Conservation (phyloP, 345 rosid genomes). For the Carallia pectinifolia region DNA sequence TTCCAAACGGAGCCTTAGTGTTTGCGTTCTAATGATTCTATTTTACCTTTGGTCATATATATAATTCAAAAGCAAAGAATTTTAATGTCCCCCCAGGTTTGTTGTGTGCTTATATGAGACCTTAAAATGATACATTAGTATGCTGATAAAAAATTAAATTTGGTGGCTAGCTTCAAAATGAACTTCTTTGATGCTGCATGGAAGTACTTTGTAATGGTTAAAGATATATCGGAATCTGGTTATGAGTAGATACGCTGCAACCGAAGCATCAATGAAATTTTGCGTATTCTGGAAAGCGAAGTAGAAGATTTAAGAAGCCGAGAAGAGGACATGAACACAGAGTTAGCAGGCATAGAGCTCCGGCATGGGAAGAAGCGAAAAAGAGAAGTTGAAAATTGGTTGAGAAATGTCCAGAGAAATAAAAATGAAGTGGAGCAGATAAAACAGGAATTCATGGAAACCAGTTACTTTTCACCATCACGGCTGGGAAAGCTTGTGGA, state of each 20-base stretch:
- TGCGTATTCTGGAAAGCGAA: neutral
- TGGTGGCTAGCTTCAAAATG: neutral
- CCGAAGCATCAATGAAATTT: neutral
- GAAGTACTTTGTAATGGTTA: neutral
- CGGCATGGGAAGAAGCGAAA: neutral
- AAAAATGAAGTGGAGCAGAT: neutral
- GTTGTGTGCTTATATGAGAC: too few species aligned
- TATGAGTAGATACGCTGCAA: neutral
- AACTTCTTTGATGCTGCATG: neutral
- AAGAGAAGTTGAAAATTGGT: slow-evolving; percentile 2
- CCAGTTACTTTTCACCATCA: neutral
- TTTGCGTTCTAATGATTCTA: too few species aligned
- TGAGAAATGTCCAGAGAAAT: neutral
- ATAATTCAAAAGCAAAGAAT: too few species aligned
- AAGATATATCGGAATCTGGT: neutral
- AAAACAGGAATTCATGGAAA: neutral
- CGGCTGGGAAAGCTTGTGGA: neutral
- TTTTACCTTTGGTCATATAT: too few species aligned
- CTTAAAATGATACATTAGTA: too few species aligned
- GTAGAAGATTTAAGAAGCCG: neutral
- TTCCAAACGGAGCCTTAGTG: too few species aligned
- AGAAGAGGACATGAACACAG: neutral
- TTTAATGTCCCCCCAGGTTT: too few species aligned
- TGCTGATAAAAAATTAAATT: neutral
- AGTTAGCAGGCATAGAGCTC: neutral